Evolutionary conservation across 306 rosid species (phyloP).

Genomic region (Canavalia ensiformis): DNA sequence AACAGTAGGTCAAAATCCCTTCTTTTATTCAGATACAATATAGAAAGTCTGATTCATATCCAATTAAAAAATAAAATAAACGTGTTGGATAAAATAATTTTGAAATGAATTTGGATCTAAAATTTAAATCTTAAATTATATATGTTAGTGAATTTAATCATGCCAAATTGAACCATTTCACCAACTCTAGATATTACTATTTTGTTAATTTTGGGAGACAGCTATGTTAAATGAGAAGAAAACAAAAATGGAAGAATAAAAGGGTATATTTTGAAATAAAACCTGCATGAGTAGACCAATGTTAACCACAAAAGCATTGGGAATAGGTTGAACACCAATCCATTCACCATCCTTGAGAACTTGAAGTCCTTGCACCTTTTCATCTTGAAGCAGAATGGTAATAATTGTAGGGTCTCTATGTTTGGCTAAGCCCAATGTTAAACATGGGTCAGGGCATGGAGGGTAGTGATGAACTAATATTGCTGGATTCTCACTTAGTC

Average conservation of each 20-base stretch:
- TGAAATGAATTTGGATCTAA: too few species aligned
- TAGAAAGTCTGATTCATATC: too few species aligned
- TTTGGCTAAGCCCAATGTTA: constrained; percentile 69
- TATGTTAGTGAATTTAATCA: too few species aligned
- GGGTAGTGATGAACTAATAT: constrained; percentile 72
- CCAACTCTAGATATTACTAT: not conserved
- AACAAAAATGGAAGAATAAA: not conserved
- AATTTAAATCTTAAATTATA: too few species aligned
- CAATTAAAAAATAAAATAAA: too few species aligned
- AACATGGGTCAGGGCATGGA: constrained; percentile 78
- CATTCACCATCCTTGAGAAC: constrained; percentile 63
- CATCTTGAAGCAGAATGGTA: constrained; percentile 72
- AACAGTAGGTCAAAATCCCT: too few species aligned
- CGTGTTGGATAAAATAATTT: too few species aligned
- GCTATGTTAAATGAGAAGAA: not conserved
- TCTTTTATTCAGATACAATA: too few species aligned
- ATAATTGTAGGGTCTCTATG: constrained; percentile 71
- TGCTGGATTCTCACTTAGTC: constrained; percentile 54
- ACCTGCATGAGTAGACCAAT: constrained; percentile 62
- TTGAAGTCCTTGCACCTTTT: constrained; percentile 64
- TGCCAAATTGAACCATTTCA: too few species aligned
- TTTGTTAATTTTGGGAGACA: not conserved
- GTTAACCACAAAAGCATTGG: constrained; percentile 62
- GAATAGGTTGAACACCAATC: constrained; percentile 62
- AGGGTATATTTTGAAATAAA: not conserved